Conservation (phyloP, 2,329 filamentous ascomycete species). For the Ascosphaera aggregata region DNA sequence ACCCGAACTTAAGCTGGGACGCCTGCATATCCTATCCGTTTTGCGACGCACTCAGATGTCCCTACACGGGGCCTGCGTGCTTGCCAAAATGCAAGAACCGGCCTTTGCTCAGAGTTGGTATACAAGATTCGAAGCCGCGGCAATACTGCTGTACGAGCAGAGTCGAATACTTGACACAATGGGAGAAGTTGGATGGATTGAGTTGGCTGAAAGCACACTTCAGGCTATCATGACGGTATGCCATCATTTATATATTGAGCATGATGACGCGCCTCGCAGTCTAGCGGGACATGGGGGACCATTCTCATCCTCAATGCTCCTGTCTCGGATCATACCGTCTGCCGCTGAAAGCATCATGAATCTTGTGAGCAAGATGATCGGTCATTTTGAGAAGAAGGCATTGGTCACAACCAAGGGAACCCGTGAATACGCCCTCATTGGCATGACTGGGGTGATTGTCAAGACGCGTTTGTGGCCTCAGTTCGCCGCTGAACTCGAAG, state of each 20-base stretch:
- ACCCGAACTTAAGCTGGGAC: conserved; percentile 11
- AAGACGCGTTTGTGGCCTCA: conserved; percentile 6
- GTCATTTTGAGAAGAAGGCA: not conserved
- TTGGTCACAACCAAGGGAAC: conserved; percentile 7
- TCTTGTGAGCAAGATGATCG: not conserved
- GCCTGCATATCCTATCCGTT: conserved; percentile 14
- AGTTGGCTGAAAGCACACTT: conserved; percentile 15
- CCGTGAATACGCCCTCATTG: conserved; percentile 7
- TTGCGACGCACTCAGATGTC: conserved; percentile 16
- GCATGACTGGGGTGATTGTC: conserved; percentile 6
- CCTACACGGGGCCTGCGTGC: conserved; percentile 17
- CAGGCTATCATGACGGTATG: conserved; percentile 17
- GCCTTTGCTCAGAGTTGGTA: conserved; percentile 15
- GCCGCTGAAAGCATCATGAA: not conserved
- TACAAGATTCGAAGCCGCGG: conserved; percentile 15
- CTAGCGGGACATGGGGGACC: not conserved
- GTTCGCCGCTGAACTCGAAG: conserved; percentile 1
- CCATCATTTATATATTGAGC: conserved; percentile 13
- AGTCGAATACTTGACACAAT: conserved; percentile 12
- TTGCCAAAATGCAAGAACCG: conserved; percentile 12
- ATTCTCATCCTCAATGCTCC: not conserved
- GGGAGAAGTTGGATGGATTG: conserved; percentile 11
- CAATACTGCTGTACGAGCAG: conserved; percentile 16
- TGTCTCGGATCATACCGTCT: not conserved
- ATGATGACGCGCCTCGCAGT: conserved; percentile 3